Evolutionary conservation across 1,139 yeast genomes (phyloP).

Genomic region (Blastobotrys capitulatus): DNA sequence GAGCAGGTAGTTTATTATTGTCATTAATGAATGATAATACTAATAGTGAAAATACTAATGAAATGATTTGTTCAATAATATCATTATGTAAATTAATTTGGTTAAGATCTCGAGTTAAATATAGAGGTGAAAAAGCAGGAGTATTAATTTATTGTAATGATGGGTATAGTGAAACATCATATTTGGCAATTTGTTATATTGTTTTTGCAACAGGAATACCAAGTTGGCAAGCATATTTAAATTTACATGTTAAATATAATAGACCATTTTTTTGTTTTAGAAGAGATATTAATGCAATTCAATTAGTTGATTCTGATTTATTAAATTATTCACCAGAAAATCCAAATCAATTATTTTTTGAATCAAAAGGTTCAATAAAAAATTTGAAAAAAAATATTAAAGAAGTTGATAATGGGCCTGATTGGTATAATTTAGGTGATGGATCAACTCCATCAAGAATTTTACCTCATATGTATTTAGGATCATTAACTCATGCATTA

Average conservation of each 20-base stretch:
- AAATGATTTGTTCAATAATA: constrained; percentile 24
- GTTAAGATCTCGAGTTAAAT: constrained; percentile 24
- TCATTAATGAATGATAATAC: constrained; percentile 3
- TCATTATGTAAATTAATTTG: constrained; percentile 33
- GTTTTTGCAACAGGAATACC: constrained; percentile 58
- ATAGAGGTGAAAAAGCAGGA: constrained; percentile 23
- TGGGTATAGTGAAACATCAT: constrained; percentile 88
- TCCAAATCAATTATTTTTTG: background rate
- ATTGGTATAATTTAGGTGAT: constrained; percentile 34
- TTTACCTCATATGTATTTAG: constrained; percentile 78
- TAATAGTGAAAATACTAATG: constrained; percentile 22
- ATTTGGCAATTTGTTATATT: constrained; percentile 62
- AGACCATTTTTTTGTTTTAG: constrained; percentile 82
- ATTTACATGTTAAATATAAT: constrained; percentile 55
- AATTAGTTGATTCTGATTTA: constrained; percentile 58
- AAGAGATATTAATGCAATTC: constrained; percentile 62
- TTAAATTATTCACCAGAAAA: constrained; percentile 48
- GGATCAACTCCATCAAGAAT: constrained; percentile 73
- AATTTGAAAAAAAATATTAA: background rate
- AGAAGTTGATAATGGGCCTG: background rate
- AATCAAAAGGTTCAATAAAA: background rate
- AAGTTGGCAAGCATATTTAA: constrained; percentile 46
- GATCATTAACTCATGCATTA: constrained; percentile 79
- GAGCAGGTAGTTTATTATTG: constrained; percentile 50
- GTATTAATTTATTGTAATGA: constrained; percentile 71